Conservation (phyloP, 768 basidiomycete species). For the Agrocybe chaxingu region DNA sequence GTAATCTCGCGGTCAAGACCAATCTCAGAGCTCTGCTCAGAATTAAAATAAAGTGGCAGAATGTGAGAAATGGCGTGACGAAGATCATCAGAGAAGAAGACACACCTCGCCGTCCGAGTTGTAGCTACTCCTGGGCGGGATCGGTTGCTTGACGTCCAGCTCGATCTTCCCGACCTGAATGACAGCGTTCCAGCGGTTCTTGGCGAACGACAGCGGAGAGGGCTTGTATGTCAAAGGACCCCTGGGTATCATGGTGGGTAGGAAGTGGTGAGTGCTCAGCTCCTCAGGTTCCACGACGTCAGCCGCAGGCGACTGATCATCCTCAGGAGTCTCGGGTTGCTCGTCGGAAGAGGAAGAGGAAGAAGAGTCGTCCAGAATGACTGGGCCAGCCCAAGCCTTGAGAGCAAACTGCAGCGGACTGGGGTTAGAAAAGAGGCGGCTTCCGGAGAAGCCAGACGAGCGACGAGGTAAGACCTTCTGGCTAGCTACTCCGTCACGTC, state of each 20-base stretch:
- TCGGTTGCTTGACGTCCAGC: too few species aligned
- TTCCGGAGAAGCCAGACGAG: conserved; percentile 38
- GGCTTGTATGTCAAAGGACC: conserved; percentile 55
- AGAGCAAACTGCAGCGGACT: conserved; percentile 60
- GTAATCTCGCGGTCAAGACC: too few species aligned
- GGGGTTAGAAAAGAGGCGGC: conserved; percentile 51
- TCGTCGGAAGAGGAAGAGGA: conserved; percentile 48
- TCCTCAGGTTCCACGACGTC: conserved; percentile 23
- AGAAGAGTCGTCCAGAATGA: conserved; percentile 39
- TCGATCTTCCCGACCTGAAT: neutral
- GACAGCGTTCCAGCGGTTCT: conserved; percentile 48
- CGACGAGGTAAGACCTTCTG: conserved; percentile 41
- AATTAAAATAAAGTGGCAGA: too few species aligned
- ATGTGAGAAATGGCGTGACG: too few species aligned
- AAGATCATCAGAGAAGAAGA: neutral
- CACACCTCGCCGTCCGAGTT: conserved; percentile 23
- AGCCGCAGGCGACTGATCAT: conserved; percentile 40
- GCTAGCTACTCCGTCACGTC: conserved; percentile 1
- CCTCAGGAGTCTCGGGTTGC: conserved; percentile 58
- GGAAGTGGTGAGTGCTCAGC: conserved; percentile 10
- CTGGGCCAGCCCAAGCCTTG: conserved; percentile 51
- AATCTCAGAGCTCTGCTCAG: too few species aligned
- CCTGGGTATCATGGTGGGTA: conserved; percentile 24
- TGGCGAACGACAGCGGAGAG: conserved; percentile 61
- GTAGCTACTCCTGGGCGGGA: neutral